These are phyloP conservation scores for Malassezia nana DNA, from an alignment of 1,284 basidiomycete species.

Conservation along the genomic window DNA sequence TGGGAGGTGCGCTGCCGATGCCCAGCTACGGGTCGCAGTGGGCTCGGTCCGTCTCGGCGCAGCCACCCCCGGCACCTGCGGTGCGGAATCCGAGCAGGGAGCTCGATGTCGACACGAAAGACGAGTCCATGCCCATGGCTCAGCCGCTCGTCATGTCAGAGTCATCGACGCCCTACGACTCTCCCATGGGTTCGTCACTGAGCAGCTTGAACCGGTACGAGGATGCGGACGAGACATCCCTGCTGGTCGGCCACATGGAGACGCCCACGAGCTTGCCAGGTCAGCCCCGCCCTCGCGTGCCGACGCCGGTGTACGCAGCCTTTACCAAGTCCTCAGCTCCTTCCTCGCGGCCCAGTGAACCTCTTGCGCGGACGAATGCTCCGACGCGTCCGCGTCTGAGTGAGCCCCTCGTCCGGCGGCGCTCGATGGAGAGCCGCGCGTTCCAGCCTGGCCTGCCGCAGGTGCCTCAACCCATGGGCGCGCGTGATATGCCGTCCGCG, in stretches of 20 bases:
- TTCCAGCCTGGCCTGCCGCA: constrained; percentile 4
- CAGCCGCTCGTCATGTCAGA: neutral
- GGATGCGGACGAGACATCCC: constrained; percentile 54
- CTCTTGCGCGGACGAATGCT: neutral
- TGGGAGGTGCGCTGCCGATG: constrained; percentile 2
- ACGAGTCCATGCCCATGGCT: neutral
- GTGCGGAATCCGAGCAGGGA: neutral
- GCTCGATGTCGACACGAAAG: neutral
- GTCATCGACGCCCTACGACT: neutral
- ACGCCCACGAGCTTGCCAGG: neutral
- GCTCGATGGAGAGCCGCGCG: neutral
- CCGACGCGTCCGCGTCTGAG: neutral
- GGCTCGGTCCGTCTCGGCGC: neutral
- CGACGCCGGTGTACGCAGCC: constrained; percentile 15
- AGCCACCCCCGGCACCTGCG: neutral
- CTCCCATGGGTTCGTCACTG: neutral
- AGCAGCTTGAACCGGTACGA: constrained; percentile 47
- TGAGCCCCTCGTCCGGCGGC: neutral
- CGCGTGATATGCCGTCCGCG: constrained; percentile 8
- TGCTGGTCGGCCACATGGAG: constrained; percentile 39
- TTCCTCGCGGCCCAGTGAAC: neutral
- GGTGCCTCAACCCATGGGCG: constrained; percentile 7
- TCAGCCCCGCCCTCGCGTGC: neutral
- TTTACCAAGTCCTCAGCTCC: constrained; percentile 6
- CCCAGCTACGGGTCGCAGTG: neutral